A percentile compares a stretch with the other conserved stretches of the same genome.
phyloP scores from a whole-genome alignment of 306 rosid genomes.

The Dicorynia guianensis region DNA sequence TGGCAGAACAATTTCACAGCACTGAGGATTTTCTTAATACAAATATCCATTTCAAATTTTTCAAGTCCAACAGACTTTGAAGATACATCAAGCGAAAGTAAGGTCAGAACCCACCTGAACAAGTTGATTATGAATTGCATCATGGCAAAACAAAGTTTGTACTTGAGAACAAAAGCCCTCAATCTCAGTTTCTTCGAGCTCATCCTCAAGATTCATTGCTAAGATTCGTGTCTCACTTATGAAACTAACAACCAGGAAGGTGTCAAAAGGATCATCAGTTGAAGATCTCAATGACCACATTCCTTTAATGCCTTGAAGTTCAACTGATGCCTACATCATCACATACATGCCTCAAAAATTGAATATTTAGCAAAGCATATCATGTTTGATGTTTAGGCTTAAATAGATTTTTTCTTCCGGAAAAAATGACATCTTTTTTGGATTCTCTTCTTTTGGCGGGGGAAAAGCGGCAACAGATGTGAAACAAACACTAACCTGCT shows the following conservation, averaged over 20 bases:
- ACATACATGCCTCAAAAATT: slow-evolving; percentile 37
- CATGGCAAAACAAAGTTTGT: slow-evolving; percentile 95
- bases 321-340: slow-evolving; percentile 85
- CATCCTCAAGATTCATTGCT: slow-evolving; percentile 96
- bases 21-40: neutral
- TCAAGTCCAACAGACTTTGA: slow-evolving; percentile 8
- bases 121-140: slow-evolving; percentile 90
- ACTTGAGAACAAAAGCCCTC: slow-evolving; percentile 94
- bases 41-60: neutral
- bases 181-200: slow-evolving; percentile 95
- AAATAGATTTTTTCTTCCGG: neutral
- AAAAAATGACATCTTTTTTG: neutral
- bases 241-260: slow-evolving; percentile 92
- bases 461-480: neutral
- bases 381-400: neutral
- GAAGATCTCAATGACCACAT: slow-evolving; percentile 98
- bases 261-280: slow-evolving; percentile 92
- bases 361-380: slow-evolving; percentile 29
- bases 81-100: slow-evolving; percentile 26
- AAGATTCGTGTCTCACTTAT: slow-evolving; percentile 95
- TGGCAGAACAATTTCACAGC: neutral
- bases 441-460: neutral
- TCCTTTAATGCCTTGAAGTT: slow-evolving; percentile 99
- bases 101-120: slow-evolving; percentile 73
- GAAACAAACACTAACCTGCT: slow-evolving; percentile 65